A percentile compares a stretch with the other conserved stretches of the same genome.
Evolutionary conservation across 345 rosid genomes (phyloP).

Genomic region (Melaleuca alternifolia): DNA sequence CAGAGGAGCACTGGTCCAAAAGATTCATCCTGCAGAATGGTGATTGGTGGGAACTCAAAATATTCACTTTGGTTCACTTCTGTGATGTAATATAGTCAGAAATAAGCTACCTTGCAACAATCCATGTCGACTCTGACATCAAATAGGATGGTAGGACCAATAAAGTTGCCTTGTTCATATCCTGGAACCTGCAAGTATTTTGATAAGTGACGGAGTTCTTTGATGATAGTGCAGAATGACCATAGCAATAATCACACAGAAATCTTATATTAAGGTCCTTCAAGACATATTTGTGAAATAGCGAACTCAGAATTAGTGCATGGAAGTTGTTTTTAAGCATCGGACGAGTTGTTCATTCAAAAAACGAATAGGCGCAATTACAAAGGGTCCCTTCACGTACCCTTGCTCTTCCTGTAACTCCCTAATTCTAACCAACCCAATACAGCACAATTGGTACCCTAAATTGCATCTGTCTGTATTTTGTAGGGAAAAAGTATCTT

Average conservation of each 20-base stretch:
- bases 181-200: constrained; percentile 36
- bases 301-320: background rate
- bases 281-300: background rate
- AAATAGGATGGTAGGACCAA: constrained; percentile 53
- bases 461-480: background rate
- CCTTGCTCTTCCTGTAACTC: background rate
- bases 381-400: background rate
- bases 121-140: constrained; percentile 47
- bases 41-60: background rate
- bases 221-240: background rate
- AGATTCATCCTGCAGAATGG: constrained; percentile 35
- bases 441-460: background rate
- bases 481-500: background rate
- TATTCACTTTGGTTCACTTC: background rate
- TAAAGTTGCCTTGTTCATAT: constrained; percentile 49
- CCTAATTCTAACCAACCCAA: background rate
- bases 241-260: background rate
- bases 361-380: background rate
- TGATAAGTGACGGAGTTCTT: background rate
- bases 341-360: background rate
- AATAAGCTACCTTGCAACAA: constrained; percentile 42
- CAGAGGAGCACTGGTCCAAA: constrained; percentile 50
- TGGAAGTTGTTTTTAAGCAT: background rate
- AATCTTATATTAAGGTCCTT: background rate
- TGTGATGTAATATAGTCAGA: background rate